Evolutionary conservation across 1,284 basidiomycete genomes (phyloP).

Genomic region (Sanguinoderma infundibulare): DNA sequence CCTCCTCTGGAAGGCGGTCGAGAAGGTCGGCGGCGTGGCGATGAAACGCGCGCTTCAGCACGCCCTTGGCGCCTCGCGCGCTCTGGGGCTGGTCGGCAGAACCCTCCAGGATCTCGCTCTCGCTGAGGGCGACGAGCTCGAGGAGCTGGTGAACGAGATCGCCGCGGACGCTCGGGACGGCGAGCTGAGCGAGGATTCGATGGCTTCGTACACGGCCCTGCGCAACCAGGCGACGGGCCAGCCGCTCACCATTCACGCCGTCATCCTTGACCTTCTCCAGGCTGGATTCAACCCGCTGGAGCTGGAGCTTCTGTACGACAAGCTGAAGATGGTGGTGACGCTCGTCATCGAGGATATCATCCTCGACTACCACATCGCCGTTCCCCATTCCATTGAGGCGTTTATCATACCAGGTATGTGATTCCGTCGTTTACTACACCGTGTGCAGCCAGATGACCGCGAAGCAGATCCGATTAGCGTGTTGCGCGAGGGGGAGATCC

Average conservation of each 20-base stretch:
- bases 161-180: conserved; percentile 4
- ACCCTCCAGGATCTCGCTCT: conserved; percentile 32
- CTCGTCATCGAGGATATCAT: conserved; percentile 49
- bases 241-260: conserved; percentile 50
- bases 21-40: conserved; percentile 50
- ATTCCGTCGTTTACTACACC: background rate
- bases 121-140: conserved; percentile 9
- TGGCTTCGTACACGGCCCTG: conserved; percentile 34
- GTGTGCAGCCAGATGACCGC: background rate
- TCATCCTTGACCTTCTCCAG: conserved; percentile 57
- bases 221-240: conserved; percentile 31
- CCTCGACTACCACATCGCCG: conserved; percentile 58
- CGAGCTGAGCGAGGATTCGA: conserved; percentile 31
- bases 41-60: conserved; percentile 47
- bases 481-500: conserved; percentile 33
- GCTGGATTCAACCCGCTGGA: conserved; percentile 62
- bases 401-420: conserved; percentile 70
- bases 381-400: conserved; percentile 55
- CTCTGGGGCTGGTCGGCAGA: conserved; percentile 52
- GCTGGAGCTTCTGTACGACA: conserved; percentile 43
- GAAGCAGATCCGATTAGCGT: conserved; percentile 33
- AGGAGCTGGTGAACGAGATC: conserved; percentile 2
- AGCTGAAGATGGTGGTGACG: conserved; percentile 52
- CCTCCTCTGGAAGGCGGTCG: conserved; percentile 54
- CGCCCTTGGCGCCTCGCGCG: conserved; percentile 53